Evolutionary conservation across 306 rosid species (phyloP).

Genomic region (Trifolium pratense): DNA sequence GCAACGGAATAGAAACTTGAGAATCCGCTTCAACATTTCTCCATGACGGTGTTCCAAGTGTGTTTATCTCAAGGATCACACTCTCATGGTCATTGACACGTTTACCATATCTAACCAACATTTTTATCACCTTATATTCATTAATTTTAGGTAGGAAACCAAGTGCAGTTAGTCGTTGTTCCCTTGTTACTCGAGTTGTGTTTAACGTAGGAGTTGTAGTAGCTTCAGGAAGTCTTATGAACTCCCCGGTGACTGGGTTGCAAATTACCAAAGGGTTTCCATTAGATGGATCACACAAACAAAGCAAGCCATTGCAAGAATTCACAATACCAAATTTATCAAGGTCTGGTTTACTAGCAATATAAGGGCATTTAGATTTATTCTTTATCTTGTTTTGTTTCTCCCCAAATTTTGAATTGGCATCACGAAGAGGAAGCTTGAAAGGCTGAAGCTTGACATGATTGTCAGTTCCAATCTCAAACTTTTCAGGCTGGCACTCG

Average conservation of each 20-base stretch:
- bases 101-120: neutral
- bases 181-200: neutral
- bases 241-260: slow-evolving; percentile 44
- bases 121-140: slow-evolving; percentile 16
- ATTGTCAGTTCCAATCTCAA: neutral
- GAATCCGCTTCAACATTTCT: no score
- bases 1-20: no score
- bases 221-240: neutral
- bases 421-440: slow-evolving; percentile 26
- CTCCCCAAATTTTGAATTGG: neutral
- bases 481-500: slow-evolving; percentile 26
- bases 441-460: slow-evolving; percentile 24
- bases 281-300: neutral
- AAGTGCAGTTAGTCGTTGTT: neutral
- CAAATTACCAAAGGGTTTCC: slow-evolving; percentile 23
- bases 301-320: slow-evolving; percentile 43
- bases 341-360: neutral
- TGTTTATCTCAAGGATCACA: neutral
- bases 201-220: no score
- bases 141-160: slow-evolving; percentile 9
- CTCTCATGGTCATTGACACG: neutral
- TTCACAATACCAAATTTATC: slow-evolving; percentile 4
- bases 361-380: neutral
- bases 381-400: neutral
- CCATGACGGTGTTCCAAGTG: no score